Conservation (phyloP, 176 grass and related monocot genomes). For the Avena sativa region DNA sequence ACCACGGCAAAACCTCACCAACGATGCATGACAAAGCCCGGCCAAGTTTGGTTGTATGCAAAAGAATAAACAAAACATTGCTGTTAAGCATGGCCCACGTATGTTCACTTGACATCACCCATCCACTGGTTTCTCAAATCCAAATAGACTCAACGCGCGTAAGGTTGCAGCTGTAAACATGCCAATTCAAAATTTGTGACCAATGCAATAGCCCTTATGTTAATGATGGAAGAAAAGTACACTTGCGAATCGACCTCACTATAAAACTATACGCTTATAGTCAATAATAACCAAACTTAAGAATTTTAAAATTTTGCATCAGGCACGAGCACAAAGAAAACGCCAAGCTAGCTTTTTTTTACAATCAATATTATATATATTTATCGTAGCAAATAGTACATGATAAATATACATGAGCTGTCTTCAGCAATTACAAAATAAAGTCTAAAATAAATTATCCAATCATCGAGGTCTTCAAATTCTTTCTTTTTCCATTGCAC, state of each 20-base stretch:
- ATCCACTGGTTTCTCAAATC: background rate
- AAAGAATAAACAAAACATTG: background rate
- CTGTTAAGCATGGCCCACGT: background rate
- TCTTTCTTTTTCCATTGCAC: too few species aligned
- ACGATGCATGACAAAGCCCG: background rate
- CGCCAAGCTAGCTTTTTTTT: too few species aligned
- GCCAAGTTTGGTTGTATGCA: background rate
- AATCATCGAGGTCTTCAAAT: too few species aligned
- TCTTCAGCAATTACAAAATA: too few species aligned
- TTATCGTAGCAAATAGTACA: too few species aligned
- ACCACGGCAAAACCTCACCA: too few species aligned
- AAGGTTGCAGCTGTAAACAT: background rate
- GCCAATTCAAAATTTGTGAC: background rate
- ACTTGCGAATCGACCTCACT: background rate
- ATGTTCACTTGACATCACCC: conserved; percentile 6
- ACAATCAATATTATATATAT: too few species aligned
- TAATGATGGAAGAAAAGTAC: background rate
- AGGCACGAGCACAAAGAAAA: background rate
- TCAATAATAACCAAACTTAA: background rate
- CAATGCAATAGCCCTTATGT: background rate
- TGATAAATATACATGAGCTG: too few species aligned
- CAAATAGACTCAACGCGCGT: background rate
- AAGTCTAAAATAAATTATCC: too few species aligned
- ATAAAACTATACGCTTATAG: background rate
- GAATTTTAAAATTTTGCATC: background rate